A percentile compares a stretch with the other conserved stretches of the same genome.
These are phyloP conservation scores for Aquanectria penicillioides DNA, from an alignment of 2,329 filamentous ascomycete species.

Conservation along the genomic window DNA sequence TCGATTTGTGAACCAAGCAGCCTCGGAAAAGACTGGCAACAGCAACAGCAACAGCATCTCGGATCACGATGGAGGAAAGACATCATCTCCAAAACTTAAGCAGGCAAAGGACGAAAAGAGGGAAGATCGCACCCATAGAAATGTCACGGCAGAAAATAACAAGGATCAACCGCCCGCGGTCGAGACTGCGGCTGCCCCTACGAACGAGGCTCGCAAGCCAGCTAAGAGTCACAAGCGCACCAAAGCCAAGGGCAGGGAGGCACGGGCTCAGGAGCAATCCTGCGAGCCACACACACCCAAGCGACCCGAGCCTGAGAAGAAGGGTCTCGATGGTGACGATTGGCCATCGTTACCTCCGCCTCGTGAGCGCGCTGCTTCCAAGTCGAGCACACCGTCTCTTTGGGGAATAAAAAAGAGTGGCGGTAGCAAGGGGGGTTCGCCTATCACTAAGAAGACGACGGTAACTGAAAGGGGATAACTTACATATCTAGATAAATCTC, in stretches of 20 bases:
- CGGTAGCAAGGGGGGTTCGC: slow-evolving; percentile 18
- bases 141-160: background rate
- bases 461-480: too few relatives aligned
- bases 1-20: background rate
- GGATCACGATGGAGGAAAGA: background rate
- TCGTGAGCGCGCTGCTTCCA: slow-evolving; percentile 37
- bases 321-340: slow-evolving; percentile 34
- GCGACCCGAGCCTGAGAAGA: slow-evolving; percentile 15
- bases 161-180: slow-evolving; percentile 2
- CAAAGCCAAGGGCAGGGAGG: slow-evolving; percentile 28
- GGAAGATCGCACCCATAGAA: background rate
- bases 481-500: too few relatives aligned
- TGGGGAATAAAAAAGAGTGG: slow-evolving; percentile 31
- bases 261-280: background rate
- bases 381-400: slow-evolving; percentile 31
- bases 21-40: background rate
- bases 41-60: background rate
- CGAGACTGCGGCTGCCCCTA: background rate
- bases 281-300: slow-evolving; percentile 27
- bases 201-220: slow-evolving; percentile 23
- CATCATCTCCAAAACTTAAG: background rate
- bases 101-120: slow-evolving; percentile 10
- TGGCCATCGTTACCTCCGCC: slow-evolving; percentile 41
- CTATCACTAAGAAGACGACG: slow-evolving; percentile 18
- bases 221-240: slow-evolving; percentile 26